These are phyloP conservation scores for Flaveria trinervia DNA, from an alignment of 129 eudicot genomes.

Conservation along the genomic window DNA sequence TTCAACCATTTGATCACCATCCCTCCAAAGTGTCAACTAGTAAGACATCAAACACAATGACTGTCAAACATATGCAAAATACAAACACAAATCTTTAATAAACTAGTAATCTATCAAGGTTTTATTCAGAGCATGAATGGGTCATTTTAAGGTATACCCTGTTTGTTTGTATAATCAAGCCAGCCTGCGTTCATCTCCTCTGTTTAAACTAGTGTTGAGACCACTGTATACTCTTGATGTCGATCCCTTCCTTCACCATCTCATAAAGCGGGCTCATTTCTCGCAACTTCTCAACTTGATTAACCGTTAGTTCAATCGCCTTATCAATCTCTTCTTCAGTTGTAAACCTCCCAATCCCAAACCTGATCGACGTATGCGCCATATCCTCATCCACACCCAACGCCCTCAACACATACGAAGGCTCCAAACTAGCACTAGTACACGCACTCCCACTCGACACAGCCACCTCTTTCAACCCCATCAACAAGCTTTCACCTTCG, in stretches of 20 bases:
- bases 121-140: background rate
- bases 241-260: slow-evolving; percentile 93
- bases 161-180: background rate
- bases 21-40: slow-evolving; percentile 13
- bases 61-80: slow-evolving; percentile 8
- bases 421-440: slow-evolving; percentile 98
- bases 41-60: slow-evolving; percentile 9
- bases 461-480: slow-evolving; percentile 98
- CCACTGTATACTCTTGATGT: slow-evolving; percentile 92
- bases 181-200: too few relatives aligned
- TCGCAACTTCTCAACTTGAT: slow-evolving; percentile 85
- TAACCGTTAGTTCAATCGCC: slow-evolving; percentile 79
- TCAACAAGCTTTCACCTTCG: slow-evolving; percentile 95
- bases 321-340: slow-evolving; percentile 92
- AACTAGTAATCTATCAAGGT: background rate
- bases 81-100: slow-evolving; percentile 1
- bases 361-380: slow-evolving; percentile 98
- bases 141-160: slow-evolving; percentile 22
- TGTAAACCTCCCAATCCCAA: slow-evolving; percentile 98
- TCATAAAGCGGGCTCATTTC: slow-evolving; percentile 99
- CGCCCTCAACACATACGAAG: slow-evolving; percentile 91
- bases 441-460: slow-evolving; percentile 99
- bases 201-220: slow-evolving; percentile 59
- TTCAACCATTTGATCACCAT: background rate
- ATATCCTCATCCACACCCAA: slow-evolving; percentile 98